Evolutionary conservation across 495 filamentous ascomycete genomes (phyloP).

Genomic region (Pseudevernia furfuracea): DNA sequence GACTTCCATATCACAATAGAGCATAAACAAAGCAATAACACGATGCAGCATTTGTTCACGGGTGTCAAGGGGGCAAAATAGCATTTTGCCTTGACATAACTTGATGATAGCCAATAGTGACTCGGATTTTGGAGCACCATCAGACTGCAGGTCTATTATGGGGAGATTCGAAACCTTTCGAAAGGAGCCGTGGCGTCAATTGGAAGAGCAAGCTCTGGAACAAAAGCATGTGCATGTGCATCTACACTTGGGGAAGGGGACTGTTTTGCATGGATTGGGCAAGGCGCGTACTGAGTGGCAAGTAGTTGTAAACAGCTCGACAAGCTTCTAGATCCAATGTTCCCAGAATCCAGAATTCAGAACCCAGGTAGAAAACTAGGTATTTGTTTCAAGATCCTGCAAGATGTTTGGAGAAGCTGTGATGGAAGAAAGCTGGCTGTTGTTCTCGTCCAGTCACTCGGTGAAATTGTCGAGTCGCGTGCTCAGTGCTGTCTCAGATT

Average conservation of each 20-base stretch:
- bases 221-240: not conserved
- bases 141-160: not conserved
- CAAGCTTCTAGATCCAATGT: not conserved
- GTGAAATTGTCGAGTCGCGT: not conserved
- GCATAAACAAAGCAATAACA: not conserved
- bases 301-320: not conserved
- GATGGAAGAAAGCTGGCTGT: not conserved
- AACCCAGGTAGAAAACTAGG: not conserved
- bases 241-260: conserved; percentile 7
- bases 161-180: not conserved
- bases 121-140: not conserved
- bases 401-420: not conserved
- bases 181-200: not conserved
- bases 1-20: not conserved
- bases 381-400: conserved; percentile 8
- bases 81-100: not conserved
- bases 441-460: not conserved
- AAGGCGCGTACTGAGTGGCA: conserved; percentile 12
- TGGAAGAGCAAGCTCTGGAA: not conserved
- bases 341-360: not conserved
- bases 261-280: not conserved
- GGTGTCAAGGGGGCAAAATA: not conserved
- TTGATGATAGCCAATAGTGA: conserved; percentile 2
- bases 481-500: conserved; percentile 2
- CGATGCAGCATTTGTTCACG: not conserved